Percentiles rank a stretch among this genome's conserved stretches.
phyloP scores from a whole-genome alignment of 768 basidiomycete genomes.

The Suillus spraguei region DNA sequence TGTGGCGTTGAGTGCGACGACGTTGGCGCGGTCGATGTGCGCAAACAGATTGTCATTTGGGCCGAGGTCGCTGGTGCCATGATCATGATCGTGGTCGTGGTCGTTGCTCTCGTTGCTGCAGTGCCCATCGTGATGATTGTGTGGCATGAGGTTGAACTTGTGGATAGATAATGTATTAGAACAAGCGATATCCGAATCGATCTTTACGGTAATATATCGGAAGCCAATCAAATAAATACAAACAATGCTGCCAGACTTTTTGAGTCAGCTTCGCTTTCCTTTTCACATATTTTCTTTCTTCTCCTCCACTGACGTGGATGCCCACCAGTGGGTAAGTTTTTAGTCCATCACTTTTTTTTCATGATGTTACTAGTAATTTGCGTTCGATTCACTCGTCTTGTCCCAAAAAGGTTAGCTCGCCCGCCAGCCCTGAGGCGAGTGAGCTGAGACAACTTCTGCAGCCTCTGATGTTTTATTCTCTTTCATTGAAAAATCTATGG shows the following conservation, averaged over 20 bases:
- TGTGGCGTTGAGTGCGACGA: slow-evolving; percentile 74
- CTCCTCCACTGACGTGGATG: not conserved
- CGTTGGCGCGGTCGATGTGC: slow-evolving; percentile 79
- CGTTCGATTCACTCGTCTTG: slow-evolving; percentile 72
- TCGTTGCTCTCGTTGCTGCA: slow-evolving; percentile 64
- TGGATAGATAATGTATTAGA: not conserved
- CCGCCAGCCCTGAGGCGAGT: slow-evolving; percentile 68
- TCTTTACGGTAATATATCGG: not conserved
- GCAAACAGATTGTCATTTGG: slow-evolving; percentile 72
- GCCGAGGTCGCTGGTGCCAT: slow-evolving; percentile 42
- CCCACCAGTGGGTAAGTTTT: slow-evolving; percentile 33
- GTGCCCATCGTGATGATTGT: slow-evolving; percentile 43
- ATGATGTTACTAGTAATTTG: slow-evolving; percentile 85
- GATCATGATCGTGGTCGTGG: slow-evolving; percentile 57
- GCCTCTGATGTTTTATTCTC: slow-evolving; percentile 44
- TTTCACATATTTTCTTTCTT: not conserved
- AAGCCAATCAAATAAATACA: not conserved
- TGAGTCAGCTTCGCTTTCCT: not conserved
- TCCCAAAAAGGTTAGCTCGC: slow-evolving; percentile 78
- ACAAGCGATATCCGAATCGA: not conserved
- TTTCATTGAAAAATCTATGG: not conserved
- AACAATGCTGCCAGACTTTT: not conserved
- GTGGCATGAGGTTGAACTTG: slow-evolving; percentile 43
- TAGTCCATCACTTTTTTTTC: slow-evolving; percentile 16
- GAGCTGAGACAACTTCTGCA: slow-evolving; percentile 66